Base-by-base conservation (phyloP, 306 rosid genomes). In the Nissolia schottii region DNA sequence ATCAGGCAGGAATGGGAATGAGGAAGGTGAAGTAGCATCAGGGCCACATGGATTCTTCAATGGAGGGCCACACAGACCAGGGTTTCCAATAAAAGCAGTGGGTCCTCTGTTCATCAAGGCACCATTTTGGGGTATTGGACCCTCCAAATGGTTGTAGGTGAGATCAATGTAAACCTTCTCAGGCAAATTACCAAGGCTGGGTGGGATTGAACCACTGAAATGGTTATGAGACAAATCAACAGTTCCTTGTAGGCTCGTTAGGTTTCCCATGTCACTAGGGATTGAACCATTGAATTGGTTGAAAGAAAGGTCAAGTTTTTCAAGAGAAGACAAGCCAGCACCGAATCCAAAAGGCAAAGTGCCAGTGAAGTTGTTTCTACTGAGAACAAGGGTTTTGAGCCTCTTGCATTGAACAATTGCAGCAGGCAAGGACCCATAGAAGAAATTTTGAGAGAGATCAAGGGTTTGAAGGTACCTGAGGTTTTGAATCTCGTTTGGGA, bases 101-200 rank as follows among this genome's bases (percentile, higher is more conserved):
- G 99, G 99, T 31, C 99, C 99, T 94, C 99, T 87, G 43, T 94
- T 94, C 86, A 91, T 85, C 19, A 94, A 85, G 85, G 99, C 97
- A 78, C 99, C 99, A 70, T 69, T 94, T 75, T 94, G 99, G 1
- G 99, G 99, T 64, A 94, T 88, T 11, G 99, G 83, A 61, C 99
- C 99, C 56, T 83, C 88, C 67, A 94, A 80, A 86, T 89, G 80
- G 70, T 91, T 94, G 49, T 79, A 86, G 54, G 96, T 87, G 19
- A 94, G 91, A 85, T 94, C 99, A 84, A 94, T 94, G 51, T 94
- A 94, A 77, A 94, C 97, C 83, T 94, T 94, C 86, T 91, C 97
- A 61, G 99, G 99, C n/a, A 94, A 78, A 63, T 88, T 89, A 50
- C 97, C 99, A 73, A 94, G 87, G 79, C 87, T 89, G 22, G 96